These are phyloP conservation scores for Caloboletus inedulis DNA, from an alignment of 1,284 basidiomycete genomes.

Conservation along the genomic window DNA sequence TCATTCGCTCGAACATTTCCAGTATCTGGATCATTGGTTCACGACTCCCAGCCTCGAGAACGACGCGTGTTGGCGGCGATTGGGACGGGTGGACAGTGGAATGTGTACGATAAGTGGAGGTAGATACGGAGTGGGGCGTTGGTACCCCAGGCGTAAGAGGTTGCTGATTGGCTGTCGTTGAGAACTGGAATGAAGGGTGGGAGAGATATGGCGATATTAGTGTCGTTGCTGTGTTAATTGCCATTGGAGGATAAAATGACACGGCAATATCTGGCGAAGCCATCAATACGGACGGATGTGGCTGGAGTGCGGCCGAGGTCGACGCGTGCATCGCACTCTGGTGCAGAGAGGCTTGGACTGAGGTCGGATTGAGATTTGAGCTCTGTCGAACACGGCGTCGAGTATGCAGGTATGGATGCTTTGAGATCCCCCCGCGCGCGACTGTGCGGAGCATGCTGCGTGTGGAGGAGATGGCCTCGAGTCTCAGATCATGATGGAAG, in stretches of 20 bases:
- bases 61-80: conserved; percentile 17
- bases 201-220: conserved; percentile 32
- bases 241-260: conserved; percentile 30
- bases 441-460: conserved; percentile 22
- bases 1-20: conserved; percentile 65
- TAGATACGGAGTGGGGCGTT: conserved; percentile 12
- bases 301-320: conserved; percentile 18
- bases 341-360: conserved; percentile 19
- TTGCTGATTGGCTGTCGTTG: conserved; percentile 16
- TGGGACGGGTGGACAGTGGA: conserved; percentile 15
- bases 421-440: conserved; percentile 28
- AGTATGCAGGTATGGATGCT: conserved; percentile 25
- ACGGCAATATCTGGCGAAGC: conserved; percentile 13
- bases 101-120: conserved; percentile 15
- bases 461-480: conserved; percentile 42
- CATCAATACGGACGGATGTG: conserved; percentile 18
- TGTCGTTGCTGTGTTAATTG: conserved; percentile 21
- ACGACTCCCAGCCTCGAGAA: conserved; percentile 28
- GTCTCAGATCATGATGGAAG: conserved; percentile 44
- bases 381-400: conserved; percentile 33
- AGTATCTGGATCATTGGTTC: conserved; percentile 54
- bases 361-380: conserved; percentile 33
- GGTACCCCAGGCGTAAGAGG: conserved; percentile 16
- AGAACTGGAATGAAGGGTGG: conserved; percentile 29
- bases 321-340: conserved; percentile 18